Evolutionary conservation across 331 rosid species (phyloP), one percentile per base, ranked within the genome.

Genomic region (Telfairia occidentalis): DNA sequence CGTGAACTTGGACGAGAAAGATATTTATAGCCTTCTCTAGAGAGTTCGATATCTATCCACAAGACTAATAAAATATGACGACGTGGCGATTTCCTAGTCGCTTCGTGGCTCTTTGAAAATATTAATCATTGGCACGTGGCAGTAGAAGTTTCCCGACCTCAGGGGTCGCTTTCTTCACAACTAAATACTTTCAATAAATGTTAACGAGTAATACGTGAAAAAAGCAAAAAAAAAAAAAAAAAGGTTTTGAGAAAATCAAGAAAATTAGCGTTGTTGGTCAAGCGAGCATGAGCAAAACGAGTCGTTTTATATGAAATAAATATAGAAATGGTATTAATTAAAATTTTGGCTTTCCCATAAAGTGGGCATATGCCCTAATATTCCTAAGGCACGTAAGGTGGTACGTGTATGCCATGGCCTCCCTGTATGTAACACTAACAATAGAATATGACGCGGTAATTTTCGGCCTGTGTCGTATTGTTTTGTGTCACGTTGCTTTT

Each of bases 21-120:
- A 1, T 87, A 88, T 91, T 90, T 94, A 94, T 94, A 89, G 77
- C 86, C 86, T 88, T 85, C 89, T 91, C 91, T 75, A 81, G 97
- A 91, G 84, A 82, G 84, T 89, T 91, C 90, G 76, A 80, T 84
- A 58, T 79, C 79, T 81, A 66, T 66, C 73, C 21, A 5, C 73
- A 11, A 13, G 2, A 29, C 3, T 54, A 23, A 78, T 4, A 1
- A 54, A 29, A 26, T 32, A 34, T 5, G 12, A 7, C 78, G 88
- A 89, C 95, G 97, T 85, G 94, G 90, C 89, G 12, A 0, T 34
- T 76, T 40, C 77, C 60, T 74, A 78, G 91, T 75, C 83, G 84
- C 59, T 64, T 75, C 65, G 50, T 71, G 65, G 59, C 76, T 81
- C 65, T 75, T 76, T 83, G 54, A 65, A n/a, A 2, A 40, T 79